A percentile compares a stretch with the other conserved stretches of the same genome.
Evolutionary conservation across 1,284 basidiomycete species (phyloP).

Genomic region (Trichosporon sp.): DNA sequence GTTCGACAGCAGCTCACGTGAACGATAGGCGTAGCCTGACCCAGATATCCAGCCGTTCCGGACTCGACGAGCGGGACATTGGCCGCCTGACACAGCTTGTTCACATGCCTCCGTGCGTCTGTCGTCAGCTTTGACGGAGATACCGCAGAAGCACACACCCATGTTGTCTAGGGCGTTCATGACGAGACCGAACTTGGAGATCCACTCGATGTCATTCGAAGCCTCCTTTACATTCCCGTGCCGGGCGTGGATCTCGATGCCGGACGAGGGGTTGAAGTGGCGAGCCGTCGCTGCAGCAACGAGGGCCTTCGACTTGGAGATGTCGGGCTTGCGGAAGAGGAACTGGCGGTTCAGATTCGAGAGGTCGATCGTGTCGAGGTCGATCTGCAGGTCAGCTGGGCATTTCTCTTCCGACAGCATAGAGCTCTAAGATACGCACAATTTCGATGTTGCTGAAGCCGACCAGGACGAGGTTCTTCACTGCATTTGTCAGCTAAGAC

Average conservation of each 20-base stretch:
- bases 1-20: constrained; percentile 36
- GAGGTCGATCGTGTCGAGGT: constrained; percentile 97
- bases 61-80: constrained; percentile 89
- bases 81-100: constrained; percentile 93
- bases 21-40: constrained; percentile 58
- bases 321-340: constrained; percentile 93
- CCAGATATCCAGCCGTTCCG: constrained; percentile 92
- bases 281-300: constrained; percentile 85
- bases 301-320: constrained; percentile 91
- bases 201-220: constrained; percentile 86
- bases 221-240: constrained; percentile 95
- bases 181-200: constrained; percentile 82
- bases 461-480: constrained; percentile 91
- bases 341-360: constrained; percentile 98
- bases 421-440: constrained; percentile 29
- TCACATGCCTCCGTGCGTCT: constrained; percentile 88
- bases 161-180: constrained; percentile 95
- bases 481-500: constrained; percentile 47
- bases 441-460: constrained; percentile 87
- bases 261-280: constrained; percentile 72
- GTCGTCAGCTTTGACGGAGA: constrained; percentile 1
- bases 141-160: constrained; percentile 52
- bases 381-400: constrained; percentile 58
- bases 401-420: too few species aligned
- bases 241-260: constrained; percentile 75